Evolutionary conservation across 768 basidiomycete species (phyloP).

Genomic region (Fomitopsis pulvina): DNA sequence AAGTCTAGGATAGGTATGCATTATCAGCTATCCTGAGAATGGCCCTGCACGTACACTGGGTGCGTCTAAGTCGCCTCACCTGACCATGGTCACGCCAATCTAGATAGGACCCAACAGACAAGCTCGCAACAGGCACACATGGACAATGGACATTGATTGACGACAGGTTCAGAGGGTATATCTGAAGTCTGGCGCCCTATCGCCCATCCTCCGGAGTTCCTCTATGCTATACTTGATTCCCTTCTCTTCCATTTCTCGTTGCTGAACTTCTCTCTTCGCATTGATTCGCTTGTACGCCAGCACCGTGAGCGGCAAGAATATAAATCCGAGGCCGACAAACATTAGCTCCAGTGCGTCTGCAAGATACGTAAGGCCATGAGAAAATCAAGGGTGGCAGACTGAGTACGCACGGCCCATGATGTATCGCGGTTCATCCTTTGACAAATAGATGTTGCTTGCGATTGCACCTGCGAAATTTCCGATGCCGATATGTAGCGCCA

Average conservation of each 20-base stretch:
- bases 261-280: conserved; percentile 37
- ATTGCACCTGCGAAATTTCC: conserved; percentile 63
- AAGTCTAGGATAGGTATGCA: too few species aligned
- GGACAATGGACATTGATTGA: too few species aligned
- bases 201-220: conserved; percentile 39
- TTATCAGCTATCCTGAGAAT: too few species aligned
- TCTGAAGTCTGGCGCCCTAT: conserved; percentile 57
- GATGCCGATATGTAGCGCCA: conserved; percentile 64
- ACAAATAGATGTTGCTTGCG: conserved; percentile 55
- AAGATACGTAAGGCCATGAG: too few species aligned
- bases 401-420: conserved; percentile 51
- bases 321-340: conserved; percentile 63
- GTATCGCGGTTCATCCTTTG: conserved; percentile 53
- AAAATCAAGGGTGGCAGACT: too few species aligned
- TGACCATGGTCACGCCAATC: too few species aligned
- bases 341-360: conserved; percentile 60
- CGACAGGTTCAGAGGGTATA: conserved; percentile 28
- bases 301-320: conserved; percentile 41
- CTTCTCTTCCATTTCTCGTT: conserved; percentile 23
- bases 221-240: conserved; percentile 16
- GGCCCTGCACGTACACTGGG: too few species aligned
- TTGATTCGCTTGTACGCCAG: conserved; percentile 53
- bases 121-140: too few species aligned
- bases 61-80: too few species aligned
- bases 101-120: too few species aligned